A percentile compares a stretch with the other conserved stretches of the same genome.
Conservation (phyloP, 2,329 filamentous ascomycete species). For the Didymella arachidicola region DNA sequence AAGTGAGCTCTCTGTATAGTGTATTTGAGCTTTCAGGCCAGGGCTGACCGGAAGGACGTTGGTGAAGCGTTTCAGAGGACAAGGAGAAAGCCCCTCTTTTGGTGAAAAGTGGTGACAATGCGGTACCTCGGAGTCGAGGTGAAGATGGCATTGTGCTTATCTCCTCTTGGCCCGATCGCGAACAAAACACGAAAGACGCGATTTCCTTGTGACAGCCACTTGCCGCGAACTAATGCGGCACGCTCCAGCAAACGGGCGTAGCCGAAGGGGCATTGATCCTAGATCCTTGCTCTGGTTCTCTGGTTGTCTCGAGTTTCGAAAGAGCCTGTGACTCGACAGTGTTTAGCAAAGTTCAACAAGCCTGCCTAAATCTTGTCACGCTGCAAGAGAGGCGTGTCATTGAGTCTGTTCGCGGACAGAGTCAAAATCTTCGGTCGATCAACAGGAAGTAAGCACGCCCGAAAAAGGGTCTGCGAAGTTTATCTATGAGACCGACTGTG, state of each 20-base stretch:
- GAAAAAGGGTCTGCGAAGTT: neutral
- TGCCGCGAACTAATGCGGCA: constrained; percentile 13
- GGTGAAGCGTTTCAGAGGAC: constrained; percentile 1
- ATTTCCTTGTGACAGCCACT: constrained; percentile 21
- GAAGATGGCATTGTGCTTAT: constrained; percentile 13
- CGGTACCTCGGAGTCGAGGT: neutral
- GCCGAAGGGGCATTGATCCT: constrained; percentile 16
- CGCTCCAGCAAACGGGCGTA: constrained; percentile 12
- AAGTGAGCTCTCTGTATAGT: neutral
- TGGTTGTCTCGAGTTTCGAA: neutral
- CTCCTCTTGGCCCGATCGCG: neutral
- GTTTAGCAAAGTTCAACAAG: too few relatives aligned
- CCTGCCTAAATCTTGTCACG: too few relatives aligned
- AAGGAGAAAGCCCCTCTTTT: constrained; percentile 5
- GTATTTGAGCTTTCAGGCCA: neutral
- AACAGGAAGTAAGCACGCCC: neutral
- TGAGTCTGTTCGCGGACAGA: neutral
- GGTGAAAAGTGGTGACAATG: neutral
- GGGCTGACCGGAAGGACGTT: neutral
- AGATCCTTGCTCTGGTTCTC: constrained; percentile 4
- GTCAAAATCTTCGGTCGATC: neutral
- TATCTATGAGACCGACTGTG: neutral
- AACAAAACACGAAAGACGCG: constrained; percentile 2
- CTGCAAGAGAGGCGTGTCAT: neutral
- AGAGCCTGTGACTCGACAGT: neutral